Evolutionary conservation across 2,329 filamentous ascomycete genomes (phyloP), one percentile per base, ranked within the genome.

Genomic region (Trichophaea hybrida): DNA sequence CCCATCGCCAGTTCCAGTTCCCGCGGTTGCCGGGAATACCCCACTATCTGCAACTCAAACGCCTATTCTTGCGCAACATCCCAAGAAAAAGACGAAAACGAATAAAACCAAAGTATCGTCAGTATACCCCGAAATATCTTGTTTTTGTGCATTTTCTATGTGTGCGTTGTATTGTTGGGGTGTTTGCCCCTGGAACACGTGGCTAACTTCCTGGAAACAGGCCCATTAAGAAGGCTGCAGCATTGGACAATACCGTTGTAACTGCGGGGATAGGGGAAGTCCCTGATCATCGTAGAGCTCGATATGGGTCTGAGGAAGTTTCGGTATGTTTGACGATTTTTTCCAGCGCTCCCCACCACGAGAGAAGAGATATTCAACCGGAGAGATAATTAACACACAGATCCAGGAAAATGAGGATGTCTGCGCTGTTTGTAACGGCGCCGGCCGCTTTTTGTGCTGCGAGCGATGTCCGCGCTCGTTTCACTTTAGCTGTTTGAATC

Each of bases 381-480:
- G 31, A 44, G 10, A 35, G 50, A 38, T 38, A 24, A 46, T 60
- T 46, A 35, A 51, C 44, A 31, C 33, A n/a, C 44, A 50, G 13
- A 32, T 58, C 40, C 62, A 80, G 67, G 85, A 95, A 64, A 94
- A 94, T 72, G 88, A 93, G 71, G 91, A 97, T 72, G 85, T 85
- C 70, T 98, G 91, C 75, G 84, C 84, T 63, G 82, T 88, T 50
- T 98, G 93, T 74, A 82, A 84, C 69, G 86, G 85, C 64, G 85
- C 82, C 66, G 91, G 91, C 59, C 82, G 88, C 67, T 80, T 98
- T 64, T 79, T 97, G 65, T 96, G 90, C 74, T 98, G 93, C 73
- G 93, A 97, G 74, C 87, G 86, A 64, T 98, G 93, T 74, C 81
- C 84, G 62, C 82, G 88, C 66, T 88, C 90, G 5, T 96, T 94